These are phyloP conservation scores for Metrosideros polymorpha DNA, from an alignment of 441 rosid species.

Conservation along the genomic window DNA sequence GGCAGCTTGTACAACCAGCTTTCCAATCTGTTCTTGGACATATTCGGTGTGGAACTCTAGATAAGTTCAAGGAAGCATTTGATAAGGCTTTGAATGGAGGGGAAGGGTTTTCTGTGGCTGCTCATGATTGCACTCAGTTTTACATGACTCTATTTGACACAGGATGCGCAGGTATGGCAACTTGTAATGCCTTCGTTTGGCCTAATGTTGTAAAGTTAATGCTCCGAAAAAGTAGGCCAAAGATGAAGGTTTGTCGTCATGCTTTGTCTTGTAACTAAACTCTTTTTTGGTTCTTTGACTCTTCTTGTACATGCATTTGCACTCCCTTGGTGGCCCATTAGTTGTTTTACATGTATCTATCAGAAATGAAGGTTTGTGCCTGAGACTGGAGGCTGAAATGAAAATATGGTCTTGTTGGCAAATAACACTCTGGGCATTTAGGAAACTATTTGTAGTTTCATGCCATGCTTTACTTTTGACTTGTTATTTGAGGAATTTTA, in stretches of 20 bases:
- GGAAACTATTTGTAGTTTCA: background rate
- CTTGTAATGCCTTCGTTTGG: background rate
- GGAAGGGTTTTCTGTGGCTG: slow-evolving; percentile 8
- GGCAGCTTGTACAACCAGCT: slow-evolving; percentile 13
- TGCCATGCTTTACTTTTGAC: background rate
- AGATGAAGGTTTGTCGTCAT: background rate
- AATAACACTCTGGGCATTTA: background rate
- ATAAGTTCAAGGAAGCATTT: slow-evolving; percentile 10
- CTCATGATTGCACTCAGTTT: background rate
- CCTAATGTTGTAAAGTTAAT: background rate
- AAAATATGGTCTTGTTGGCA: background rate
- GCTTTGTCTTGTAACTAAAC: background rate
- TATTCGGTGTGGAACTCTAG: slow-evolving; percentile 4
- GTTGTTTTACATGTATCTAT: background rate
- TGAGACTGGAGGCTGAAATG: background rate
- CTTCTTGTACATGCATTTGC: background rate
- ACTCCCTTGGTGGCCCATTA: background rate
- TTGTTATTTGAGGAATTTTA: background rate
- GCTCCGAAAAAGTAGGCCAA: background rate
- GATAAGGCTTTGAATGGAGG: slow-evolving; percentile 7
- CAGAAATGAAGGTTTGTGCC: background rate
- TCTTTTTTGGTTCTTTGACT: background rate
- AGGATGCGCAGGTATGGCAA: slow-evolving; percentile 5
- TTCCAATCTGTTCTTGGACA: slow-evolving; percentile 7
- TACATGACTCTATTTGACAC: slow-evolving; percentile 7